Conservation (phyloP, 768 basidiomycete genomes). For the Holtermannia corniformis region DNA sequence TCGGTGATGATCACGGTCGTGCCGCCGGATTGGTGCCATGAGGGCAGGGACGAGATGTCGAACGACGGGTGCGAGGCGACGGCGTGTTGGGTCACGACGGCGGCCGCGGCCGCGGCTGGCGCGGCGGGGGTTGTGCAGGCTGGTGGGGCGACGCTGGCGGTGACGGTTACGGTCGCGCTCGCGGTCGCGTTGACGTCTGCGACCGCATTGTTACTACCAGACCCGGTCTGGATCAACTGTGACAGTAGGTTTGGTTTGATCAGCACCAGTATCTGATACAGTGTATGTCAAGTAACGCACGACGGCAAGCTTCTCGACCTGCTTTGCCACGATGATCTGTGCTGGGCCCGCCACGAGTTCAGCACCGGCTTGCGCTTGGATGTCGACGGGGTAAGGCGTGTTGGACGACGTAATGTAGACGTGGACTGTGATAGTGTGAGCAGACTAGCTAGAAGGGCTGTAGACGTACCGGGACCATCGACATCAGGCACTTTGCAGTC, state of each 20-base stretch:
- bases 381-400: constrained; percentile 12
- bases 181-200: too few species aligned
- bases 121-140: not conserved
- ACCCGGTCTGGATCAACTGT: too few species aligned
- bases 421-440: constrained; percentile 5
- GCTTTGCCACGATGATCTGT: not conserved
- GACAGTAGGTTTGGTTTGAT: too few species aligned
- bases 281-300: too few species aligned
- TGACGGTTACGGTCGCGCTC: too few species aligned
- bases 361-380: constrained; percentile 13
- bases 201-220: too few species aligned
- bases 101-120: too few species aligned
- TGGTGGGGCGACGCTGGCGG: not conserved
- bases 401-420: constrained; percentile 11
- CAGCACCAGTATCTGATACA: too few species aligned
- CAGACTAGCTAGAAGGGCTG: too few species aligned
- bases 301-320: not conserved
- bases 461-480: not conserved
- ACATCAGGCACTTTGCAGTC: not conserved
- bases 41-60: not conserved
- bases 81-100: too few species aligned
- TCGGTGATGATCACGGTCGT: not conserved
- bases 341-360: constrained; percentile 11
- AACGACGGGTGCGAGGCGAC: not conserved
- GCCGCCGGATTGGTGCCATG: not conserved